A percentile compares a stretch with the other conserved stretches of the same genome.
These are phyloP conservation scores for Xylaria sp. DNA, from an alignment of 2,329 filamentous ascomycete species.

Conservation along the genomic window DNA sequence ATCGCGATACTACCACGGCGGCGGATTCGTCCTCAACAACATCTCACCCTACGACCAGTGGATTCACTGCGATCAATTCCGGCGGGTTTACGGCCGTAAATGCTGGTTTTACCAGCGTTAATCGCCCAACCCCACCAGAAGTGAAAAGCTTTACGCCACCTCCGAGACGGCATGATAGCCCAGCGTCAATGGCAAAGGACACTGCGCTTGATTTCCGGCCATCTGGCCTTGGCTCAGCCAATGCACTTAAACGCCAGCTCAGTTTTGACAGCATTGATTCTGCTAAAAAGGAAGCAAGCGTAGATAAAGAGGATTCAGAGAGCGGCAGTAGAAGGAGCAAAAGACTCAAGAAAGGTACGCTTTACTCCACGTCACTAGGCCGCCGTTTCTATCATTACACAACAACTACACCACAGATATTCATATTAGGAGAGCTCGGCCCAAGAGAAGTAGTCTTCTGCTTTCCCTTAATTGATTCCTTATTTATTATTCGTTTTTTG, in stretches of 20 bases:
- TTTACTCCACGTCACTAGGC: neutral
- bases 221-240: conserved; percentile 64
- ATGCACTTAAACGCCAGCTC: conserved; percentile 80
- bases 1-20: conserved; percentile 60
- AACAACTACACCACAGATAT: neutral
- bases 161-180: conserved; percentile 69
- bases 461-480: neutral
- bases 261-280: conserved; percentile 68
- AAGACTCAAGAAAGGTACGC: conserved; percentile 85
- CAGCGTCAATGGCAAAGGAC: conserved; percentile 71
- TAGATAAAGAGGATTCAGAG: conserved; percentile 69
- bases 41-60: conserved; percentile 57
- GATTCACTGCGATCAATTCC: conserved; percentile 71
- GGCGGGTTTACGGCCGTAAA: conserved; percentile 82
- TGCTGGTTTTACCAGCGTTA: conserved; percentile 74
- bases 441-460: neutral
- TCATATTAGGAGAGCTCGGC: neutral
- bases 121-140: conserved; percentile 59
- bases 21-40: conserved; percentile 57
- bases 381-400: neutral
- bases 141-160: conserved; percentile 71
- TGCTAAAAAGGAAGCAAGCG: conserved; percentile 59
- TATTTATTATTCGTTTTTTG: neutral
- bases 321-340: conserved; percentile 85
- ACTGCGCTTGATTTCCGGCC: conserved; percentile 70